Evolutionary conservation across 2,329 filamentous ascomycete genomes (phyloP).

Genomic region (Sphaerulina musiva): DNA sequence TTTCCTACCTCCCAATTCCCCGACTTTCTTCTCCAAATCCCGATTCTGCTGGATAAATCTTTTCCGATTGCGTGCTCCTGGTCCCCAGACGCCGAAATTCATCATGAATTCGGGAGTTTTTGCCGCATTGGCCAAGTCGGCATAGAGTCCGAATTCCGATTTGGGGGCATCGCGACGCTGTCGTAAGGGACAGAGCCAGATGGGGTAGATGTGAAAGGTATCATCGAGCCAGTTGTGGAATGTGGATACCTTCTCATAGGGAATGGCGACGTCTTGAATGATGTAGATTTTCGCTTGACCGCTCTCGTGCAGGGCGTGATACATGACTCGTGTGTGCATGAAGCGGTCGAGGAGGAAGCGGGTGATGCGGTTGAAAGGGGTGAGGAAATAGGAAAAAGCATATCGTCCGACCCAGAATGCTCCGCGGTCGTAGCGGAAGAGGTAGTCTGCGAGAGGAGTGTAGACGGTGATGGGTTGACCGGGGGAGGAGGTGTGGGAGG

Average conservation of each 20-base stretch:
- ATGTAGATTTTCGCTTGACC: conserved; percentile 52
- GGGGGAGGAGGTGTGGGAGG: conserved; percentile 1
- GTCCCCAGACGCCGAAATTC: conserved; percentile 70
- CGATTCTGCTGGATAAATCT: conserved; percentile 66
- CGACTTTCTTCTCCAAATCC: conserved; percentile 62
- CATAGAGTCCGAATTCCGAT: neutral
- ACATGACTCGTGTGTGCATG: conserved; percentile 56
- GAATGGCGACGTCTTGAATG: conserved; percentile 58
- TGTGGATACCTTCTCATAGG: conserved; percentile 45
- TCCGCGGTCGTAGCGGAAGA: conserved; percentile 58
- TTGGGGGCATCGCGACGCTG: conserved; percentile 11
- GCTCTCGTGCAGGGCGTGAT: conserved; percentile 54
- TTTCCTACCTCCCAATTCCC: conserved; percentile 67
- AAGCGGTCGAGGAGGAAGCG: conserved; percentile 55
- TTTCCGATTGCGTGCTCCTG: conserved; percentile 50
- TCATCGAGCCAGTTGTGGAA: conserved; percentile 50
- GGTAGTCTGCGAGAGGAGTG: conserved; percentile 47
- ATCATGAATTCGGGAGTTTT: conserved; percentile 38
- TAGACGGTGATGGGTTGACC: conserved; percentile 13
- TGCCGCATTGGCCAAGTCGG: conserved; percentile 1
- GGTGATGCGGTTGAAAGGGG: conserved; percentile 54
- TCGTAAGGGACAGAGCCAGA: conserved; percentile 52
- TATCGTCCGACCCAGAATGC: conserved; percentile 59
- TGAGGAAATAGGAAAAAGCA: conserved; percentile 55
- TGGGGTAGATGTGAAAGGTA: conserved; percentile 47